Evolutionary conservation across 2,329 filamentous ascomycete species (phyloP), one percentile per base, ranked within the genome.

Genomic region (Scopulariopsis brevicaulis): DNA sequence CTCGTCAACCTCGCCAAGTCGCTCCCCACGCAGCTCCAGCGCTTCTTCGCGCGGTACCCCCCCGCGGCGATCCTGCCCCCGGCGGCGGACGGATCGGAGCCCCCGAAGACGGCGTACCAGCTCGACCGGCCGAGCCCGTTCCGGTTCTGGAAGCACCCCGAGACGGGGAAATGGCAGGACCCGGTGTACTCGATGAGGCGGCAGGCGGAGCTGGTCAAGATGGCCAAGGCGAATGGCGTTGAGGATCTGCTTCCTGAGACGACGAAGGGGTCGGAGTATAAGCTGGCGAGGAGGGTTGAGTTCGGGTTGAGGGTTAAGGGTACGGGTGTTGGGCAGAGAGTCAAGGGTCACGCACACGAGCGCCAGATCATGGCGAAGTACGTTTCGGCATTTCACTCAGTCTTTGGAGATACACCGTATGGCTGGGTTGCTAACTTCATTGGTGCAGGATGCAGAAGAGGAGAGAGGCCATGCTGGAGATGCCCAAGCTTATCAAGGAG

Each of bases 331-430:
- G 93, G 91, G 59, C 86, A 96, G 74, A 85, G 81, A 73, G 93
- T 96, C 71, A 99, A 97, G 86, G 94, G 94, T 72, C 93, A 96
- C 74, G 80, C 84, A 65, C 89, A 92, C 84, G 94, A 99, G 79
- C 84, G 94, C 69, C 87, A 87, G 67, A 77, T 96, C 76, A 86
- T 89, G 74, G 78, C 81, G 61, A 84, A 86, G 78, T 84, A 83
- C 62, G 83, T 78, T 58, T 15, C 18, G n/a, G n/a, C n/a, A 6
- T n/a, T 46, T 46, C 7, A 46, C 18, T 6, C 8, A 10, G 20
- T 22, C 46, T 14, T 24, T 11, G 37, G 37, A 24, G 46, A 7
- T 24, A 14, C 12, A 8, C 8, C 12, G 24, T 50, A 8, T 3
- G 46, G 24, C 8, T 50, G 40, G 40, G 4, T 50, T 22, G 20